A percentile compares a stretch with the other conserved stretches of the same genome.
Evolutionary conservation across 78 protist genomes (phyloP).

Genomic region (Tieghemostelium lacteum): DNA sequence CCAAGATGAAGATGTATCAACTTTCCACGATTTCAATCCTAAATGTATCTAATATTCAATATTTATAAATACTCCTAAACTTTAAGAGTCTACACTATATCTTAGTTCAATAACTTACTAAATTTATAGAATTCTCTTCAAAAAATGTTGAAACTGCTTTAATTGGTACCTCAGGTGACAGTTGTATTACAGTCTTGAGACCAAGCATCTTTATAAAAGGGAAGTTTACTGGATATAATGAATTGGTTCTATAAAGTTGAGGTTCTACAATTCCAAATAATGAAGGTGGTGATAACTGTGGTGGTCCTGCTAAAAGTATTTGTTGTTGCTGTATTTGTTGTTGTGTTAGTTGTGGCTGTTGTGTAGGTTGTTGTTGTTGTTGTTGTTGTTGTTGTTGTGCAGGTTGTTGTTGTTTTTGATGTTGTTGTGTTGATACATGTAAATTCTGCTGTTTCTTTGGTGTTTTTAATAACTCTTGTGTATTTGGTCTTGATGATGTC

Average conservation of each 20-base stretch:
- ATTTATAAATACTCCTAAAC: no score
- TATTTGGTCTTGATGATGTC: no score
- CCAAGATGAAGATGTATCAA: conserved; percentile 82
- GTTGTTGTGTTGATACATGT: no score
- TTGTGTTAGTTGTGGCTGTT: neutral
- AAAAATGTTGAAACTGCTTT: conserved; percentile 82
- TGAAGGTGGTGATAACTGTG: conserved; percentile 72
- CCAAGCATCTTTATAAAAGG: conserved; percentile 65
- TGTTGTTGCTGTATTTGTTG: neutral
- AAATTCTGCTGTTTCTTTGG: no score
- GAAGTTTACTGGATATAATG: conserved; percentile 77
- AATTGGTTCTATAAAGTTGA: conserved; percentile 80
- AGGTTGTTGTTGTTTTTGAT: no score
- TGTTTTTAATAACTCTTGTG: no score
- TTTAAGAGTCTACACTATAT: no score
- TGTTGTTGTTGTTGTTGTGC: no score
- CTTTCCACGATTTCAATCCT: conserved; percentile 87
- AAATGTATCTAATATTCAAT: conserved; percentile 80
- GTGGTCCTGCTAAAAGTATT: conserved; percentile 40
- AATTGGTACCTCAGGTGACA: conserved; percentile 89
- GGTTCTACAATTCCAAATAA: conserved; percentile 71
- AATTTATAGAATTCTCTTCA: conserved; percentile 75
- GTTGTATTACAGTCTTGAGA: conserved; percentile 81
- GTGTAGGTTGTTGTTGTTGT: no score
- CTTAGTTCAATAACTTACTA: conserved; percentile 82